A percentile compares a stretch with the other conserved stretches of the same genome.
These are phyloP conservation scores for Eucalyptus microcorys DNA, from an alignment of 345 rosid genomes.

Conservation along the genomic window DNA sequence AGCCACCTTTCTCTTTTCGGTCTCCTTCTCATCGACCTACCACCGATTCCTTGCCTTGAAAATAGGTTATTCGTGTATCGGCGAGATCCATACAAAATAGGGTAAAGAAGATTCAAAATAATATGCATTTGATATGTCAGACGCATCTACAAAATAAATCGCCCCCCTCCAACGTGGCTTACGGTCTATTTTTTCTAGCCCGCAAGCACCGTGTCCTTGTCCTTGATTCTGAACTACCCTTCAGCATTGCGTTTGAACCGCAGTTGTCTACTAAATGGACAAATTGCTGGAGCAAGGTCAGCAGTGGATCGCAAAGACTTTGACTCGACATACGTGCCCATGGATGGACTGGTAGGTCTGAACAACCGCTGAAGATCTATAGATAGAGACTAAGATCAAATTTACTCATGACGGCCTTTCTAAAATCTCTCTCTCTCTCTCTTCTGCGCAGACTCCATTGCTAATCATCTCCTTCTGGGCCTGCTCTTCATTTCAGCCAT, in stretches of 20 bases:
- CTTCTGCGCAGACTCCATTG: neutral
- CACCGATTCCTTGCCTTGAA: neutral
- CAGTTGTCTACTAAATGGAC: neutral
- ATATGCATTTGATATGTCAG: neutral
- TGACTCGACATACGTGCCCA: neutral
- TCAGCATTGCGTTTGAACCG: neutral
- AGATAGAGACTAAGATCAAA: neutral
- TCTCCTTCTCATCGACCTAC: neutral
- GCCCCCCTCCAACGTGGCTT: neutral
- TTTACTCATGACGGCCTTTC: neutral
- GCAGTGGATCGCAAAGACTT: neutral
- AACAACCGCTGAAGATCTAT: conserved; percentile 11
- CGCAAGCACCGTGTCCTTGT: neutral
- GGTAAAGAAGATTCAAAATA: neutral
- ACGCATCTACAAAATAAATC: neutral
- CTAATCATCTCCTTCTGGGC: neutral
- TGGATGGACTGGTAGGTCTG: conserved; percentile 27
- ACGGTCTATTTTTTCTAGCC: neutral
- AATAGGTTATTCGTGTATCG: neutral
- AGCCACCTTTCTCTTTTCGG: neutral
- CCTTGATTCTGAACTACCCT: neutral
- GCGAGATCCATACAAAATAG: neutral
- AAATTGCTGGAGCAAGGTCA: neutral
- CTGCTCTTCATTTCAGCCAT: neutral
- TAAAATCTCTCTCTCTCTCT: neutral